phyloP scores from a whole-genome alignment of 2,329 filamentous ascomycete species.

The Ceratocystis alfenasii region DNA sequence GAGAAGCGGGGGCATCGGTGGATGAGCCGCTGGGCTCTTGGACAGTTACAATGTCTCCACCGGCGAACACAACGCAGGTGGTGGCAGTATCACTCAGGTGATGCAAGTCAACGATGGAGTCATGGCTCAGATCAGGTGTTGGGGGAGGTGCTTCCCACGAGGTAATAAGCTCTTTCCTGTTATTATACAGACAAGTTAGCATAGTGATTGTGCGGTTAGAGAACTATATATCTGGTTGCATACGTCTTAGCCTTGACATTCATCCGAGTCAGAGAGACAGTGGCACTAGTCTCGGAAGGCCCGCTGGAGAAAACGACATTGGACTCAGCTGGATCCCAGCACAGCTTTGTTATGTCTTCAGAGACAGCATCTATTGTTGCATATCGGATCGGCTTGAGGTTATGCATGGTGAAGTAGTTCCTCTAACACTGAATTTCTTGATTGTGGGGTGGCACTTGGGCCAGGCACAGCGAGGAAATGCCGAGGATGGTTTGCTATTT shows the following conservation, averaged over 20 bases:
- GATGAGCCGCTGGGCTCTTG: slow-evolving; percentile 44
- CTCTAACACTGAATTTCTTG: background rate
- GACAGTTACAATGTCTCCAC: slow-evolving; percentile 81
- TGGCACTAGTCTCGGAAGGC: slow-evolving; percentile 53
- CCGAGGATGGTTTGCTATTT: background rate
- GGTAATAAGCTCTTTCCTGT: slow-evolving; percentile 42
- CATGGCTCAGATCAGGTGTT: slow-evolving; percentile 59
- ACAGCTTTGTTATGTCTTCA: slow-evolving; percentile 56
- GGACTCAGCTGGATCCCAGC: slow-evolving; percentile 75
- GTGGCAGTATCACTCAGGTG: slow-evolving; percentile 71
- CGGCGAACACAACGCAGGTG: slow-evolving; percentile 72
- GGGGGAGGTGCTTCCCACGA: slow-evolving; percentile 84
- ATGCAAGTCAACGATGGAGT: slow-evolving; percentile 67
- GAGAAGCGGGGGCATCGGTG: slow-evolving; percentile 38
- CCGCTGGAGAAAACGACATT: slow-evolving; percentile 75
- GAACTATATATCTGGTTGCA: slow-evolving; percentile 24
- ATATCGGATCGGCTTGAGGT: slow-evolving; percentile 67
- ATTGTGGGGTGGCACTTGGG: background rate
- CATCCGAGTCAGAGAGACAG: slow-evolving; percentile 58
- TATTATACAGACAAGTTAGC: slow-evolving; percentile 22
- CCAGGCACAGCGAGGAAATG: background rate
- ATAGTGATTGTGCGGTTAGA: background rate
- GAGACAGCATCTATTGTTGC: slow-evolving; percentile 45
- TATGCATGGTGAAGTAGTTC: slow-evolving; percentile 53
- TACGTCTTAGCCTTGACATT: slow-evolving; percentile 38